These are phyloP conservation scores for Peronospora belbahrii DNA, from an alignment of 352 stramenopile genomes.

Conservation along the genomic window DNA sequence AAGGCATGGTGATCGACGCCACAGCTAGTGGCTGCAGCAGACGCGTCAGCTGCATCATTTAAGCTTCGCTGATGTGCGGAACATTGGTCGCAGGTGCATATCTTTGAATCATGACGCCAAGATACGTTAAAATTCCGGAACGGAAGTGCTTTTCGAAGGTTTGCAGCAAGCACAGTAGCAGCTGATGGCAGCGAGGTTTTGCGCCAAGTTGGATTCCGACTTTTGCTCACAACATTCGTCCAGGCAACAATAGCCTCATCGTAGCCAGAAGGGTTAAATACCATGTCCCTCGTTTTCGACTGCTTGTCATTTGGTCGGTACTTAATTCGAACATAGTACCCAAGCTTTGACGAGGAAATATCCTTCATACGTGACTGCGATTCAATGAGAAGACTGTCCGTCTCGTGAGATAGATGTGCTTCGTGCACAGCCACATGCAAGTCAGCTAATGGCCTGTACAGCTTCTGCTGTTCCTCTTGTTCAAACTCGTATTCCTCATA, in stretches of 20 bases:
- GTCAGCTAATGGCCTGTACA: slow-evolving; percentile 66
- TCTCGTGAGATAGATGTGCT: slow-evolving; percentile 44
- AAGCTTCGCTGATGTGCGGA: slow-evolving; percentile 18
- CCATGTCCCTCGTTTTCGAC: slow-evolving; percentile 36
- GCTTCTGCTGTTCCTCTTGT: slow-evolving; percentile 59
- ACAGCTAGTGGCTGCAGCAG: slow-evolving; percentile 15
- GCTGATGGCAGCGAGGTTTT: slow-evolving; percentile 23
- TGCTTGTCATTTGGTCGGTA: slow-evolving; percentile 76
- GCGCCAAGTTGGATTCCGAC: slow-evolving; percentile 38
- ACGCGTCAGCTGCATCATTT: slow-evolving; percentile 1
- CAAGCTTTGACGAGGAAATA: slow-evolving; percentile 46
- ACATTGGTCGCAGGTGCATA: slow-evolving; percentile 52
- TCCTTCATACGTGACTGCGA: slow-evolving; percentile 61
- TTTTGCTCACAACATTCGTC: slow-evolving; percentile 65
- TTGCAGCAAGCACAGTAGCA: slow-evolving; percentile 24
- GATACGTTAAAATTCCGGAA: slow-evolving; percentile 78
- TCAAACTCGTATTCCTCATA: slow-evolving; percentile 71
- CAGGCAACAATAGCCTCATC: slow-evolving; percentile 62
- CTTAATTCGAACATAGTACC: slow-evolving; percentile 67
- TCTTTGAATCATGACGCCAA: slow-evolving; percentile 50
- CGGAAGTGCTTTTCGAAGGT: slow-evolving; percentile 52
- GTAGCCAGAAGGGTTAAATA: slow-evolving; percentile 60
- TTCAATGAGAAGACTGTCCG: slow-evolving; percentile 45
- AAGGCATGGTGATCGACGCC: slow-evolving; percentile 78
- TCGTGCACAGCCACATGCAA: slow-evolving; percentile 70